A percentile compares a stretch with the other conserved stretches of the same genome.
Evolutionary conservation across 2,329 filamentous ascomycete species (phyloP).

Genomic region (Fusarium sp.): DNA sequence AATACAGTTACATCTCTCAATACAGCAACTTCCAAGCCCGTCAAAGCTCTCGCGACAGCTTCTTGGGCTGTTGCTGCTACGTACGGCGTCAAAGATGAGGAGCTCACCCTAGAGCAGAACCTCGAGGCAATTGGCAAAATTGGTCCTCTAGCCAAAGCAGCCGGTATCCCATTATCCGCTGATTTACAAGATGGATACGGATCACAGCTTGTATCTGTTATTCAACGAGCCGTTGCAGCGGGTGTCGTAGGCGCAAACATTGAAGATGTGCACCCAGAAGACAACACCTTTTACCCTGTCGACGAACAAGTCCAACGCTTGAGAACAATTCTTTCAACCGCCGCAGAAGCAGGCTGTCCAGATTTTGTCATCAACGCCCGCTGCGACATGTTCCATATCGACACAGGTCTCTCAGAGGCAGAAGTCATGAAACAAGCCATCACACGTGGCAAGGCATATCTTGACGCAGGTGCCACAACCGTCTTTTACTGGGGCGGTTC

Average conservation of each 20-base stretch:
- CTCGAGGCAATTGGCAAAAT: slow-evolving; percentile 60
- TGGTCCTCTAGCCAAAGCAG: slow-evolving; percentile 54
- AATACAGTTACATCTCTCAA: slow-evolving; percentile 59
- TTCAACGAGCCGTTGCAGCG: slow-evolving; percentile 59
- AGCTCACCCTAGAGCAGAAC: slow-evolving; percentile 64
- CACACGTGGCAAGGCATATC: slow-evolving; percentile 65
- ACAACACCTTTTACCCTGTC: slow-evolving; percentile 51
- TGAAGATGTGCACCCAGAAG: slow-evolving; percentile 61
- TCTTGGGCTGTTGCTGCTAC: slow-evolving; percentile 63
- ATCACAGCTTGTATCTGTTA: slow-evolving; percentile 57
- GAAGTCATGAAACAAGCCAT: slow-evolving; percentile 61
- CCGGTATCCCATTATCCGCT: slow-evolving; percentile 63
- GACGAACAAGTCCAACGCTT: slow-evolving; percentile 64
- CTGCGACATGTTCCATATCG: slow-evolving; percentile 63
- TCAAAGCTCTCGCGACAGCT: slow-evolving; percentile 61
- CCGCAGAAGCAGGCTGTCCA: slow-evolving; percentile 60
- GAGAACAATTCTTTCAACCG: slow-evolving; percentile 55
- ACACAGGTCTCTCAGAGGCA: slow-evolving; percentile 48
- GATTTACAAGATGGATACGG: slow-evolving; percentile 73
- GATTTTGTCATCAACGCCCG: slow-evolving; percentile 70
- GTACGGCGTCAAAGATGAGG: slow-evolving; percentile 59
- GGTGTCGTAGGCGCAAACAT: slow-evolving; percentile 70
- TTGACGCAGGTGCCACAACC: slow-evolving; percentile 68
- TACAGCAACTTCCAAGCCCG: slow-evolving; percentile 49
- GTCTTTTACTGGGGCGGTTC: slow-evolving; percentile 71